Base-by-base conservation (phyloP, 768 basidiomycete species). In the Hemileccinum impolitum region DNA sequence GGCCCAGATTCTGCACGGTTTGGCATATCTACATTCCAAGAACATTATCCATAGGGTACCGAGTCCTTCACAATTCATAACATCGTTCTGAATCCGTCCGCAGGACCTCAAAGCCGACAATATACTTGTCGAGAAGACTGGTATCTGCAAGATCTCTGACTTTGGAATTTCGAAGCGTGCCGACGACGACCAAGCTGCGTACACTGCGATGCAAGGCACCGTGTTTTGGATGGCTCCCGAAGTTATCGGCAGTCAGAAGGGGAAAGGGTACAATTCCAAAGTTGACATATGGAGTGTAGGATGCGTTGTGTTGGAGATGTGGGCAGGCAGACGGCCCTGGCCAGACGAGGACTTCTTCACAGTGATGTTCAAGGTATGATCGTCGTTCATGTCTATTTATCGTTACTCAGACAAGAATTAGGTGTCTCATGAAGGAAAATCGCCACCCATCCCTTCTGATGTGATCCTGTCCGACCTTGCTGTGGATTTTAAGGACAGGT, bases 151-250 rank as follows among this genome's bases (percentile, higher is more conserved):
- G 71, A 98, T 99, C 44, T 94, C 93, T 3, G 94, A 98, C 70
- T 97, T 97, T 62, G 96, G 96, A 36, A 97, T 98, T 49, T 95
- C 93, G n/a, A 98, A 97, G 70, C 81, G 90, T 52, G 93, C 84
- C 53, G 92, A 89, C 53, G 92, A 96, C 52, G 79, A 88, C 44
- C 84, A 89, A 55, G 78, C 84, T 45, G 88, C 88, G 43, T 84
- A 81, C 54, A 95, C 94, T 2, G 89, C 90, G 18, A 94, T 99
- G 92, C 90, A 93, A 66, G 96, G 96, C 21, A 94, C 94, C 17
- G 89, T 98, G 31, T 98, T 96, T 67, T 99, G 96, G 95, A 97
- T 98, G 95, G 94, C 94, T 10, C 94, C 94, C 0, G 94, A 93
- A 72, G 91, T 96, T 46, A 81, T 93, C 51, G 85, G 92, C 53